These are phyloP conservation scores for Pythium phragmiticola DNA, from an alignment of 352 stramenopile species.

Conservation along the genomic window DNA sequence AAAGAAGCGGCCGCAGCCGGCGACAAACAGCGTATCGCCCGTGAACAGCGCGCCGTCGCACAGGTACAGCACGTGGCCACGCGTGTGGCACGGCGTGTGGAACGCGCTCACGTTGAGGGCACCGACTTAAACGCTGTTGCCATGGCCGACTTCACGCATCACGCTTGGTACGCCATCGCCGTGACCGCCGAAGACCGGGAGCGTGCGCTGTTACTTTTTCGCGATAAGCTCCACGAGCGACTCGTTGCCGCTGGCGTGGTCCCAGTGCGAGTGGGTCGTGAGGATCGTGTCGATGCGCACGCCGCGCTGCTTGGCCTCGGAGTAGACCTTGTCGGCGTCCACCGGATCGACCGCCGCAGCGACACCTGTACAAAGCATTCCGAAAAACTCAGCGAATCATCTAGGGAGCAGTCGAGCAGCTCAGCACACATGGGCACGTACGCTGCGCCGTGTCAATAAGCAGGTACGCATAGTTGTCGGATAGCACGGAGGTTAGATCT, in stretches of 20 bases:
- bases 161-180: slow-evolving; percentile 63
- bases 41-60: slow-evolving; percentile 84
- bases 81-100: slow-evolving; percentile 91
- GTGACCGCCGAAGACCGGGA: slow-evolving; percentile 72
- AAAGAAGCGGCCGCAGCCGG: slow-evolving; percentile 89
- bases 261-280: slow-evolving; percentile 91
- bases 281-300: slow-evolving; percentile 84
- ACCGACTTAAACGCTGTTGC: slow-evolving; percentile 72
- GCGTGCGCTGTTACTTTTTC: slow-evolving; percentile 29
- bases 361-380: slow-evolving; percentile 30
- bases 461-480: slow-evolving; percentile 93
- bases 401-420: neutral
- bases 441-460: slow-evolving; percentile 56
- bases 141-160: slow-evolving; percentile 58
- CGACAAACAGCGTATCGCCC: slow-evolving; percentile 91
- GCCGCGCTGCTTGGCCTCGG: slow-evolving; percentile 48
- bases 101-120: slow-evolving; percentile 52
- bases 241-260: slow-evolving; percentile 89
- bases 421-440: slow-evolving; percentile 19
- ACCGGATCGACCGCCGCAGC: slow-evolving; percentile 88
- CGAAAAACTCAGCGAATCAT: neutral
- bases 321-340: slow-evolving; percentile 78
- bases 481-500: slow-evolving; percentile 70
- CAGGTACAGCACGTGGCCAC: slow-evolving; percentile 83
- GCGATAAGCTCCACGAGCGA: slow-evolving; percentile 57